phyloP scores from a whole-genome alignment of 345 rosid genomes.

The Dipteronia sinensis region DNA sequence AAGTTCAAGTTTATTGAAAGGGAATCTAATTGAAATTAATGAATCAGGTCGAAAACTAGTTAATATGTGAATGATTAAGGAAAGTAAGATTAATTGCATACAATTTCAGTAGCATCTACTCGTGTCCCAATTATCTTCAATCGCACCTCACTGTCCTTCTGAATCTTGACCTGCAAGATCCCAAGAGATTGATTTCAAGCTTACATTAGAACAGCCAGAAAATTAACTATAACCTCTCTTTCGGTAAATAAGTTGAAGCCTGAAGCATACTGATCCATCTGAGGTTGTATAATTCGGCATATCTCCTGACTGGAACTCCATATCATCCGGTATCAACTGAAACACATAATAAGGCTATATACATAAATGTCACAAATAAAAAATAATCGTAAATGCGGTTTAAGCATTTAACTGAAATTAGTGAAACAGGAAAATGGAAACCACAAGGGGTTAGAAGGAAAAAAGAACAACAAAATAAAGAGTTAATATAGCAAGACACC shows the following conservation, averaged over 20 bases:
- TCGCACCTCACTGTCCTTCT: slow-evolving; percentile 89
- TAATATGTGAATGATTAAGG: not conserved
- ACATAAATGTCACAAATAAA: not conserved
- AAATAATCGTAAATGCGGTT: not conserved
- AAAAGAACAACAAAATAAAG: not conserved
- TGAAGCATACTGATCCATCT: slow-evolving; percentile 73
- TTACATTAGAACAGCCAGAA: slow-evolving; percentile 1
- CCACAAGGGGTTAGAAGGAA: not conserved
- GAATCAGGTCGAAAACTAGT: not conserved
- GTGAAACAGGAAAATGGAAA: not conserved
- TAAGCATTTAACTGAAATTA: not conserved
- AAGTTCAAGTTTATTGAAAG: not conserved
- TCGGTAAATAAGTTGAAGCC: not conserved
- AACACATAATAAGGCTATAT: not conserved
- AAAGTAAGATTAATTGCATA: slow-evolving; percentile 31
- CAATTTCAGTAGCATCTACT: slow-evolving; percentile 90
- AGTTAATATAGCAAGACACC: not conserved
- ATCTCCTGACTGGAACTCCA: slow-evolving; percentile 95
- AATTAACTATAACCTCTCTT: not conserved
- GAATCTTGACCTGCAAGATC: slow-evolving; percentile 78
- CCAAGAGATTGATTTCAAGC: slow-evolving; percentile 15
- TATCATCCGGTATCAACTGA: slow-evolving; percentile 93
- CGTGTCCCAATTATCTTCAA: slow-evolving; percentile 91
- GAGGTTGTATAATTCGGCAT: slow-evolving; percentile 90
- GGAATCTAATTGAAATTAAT: not conserved